Evolutionary conservation across 306 rosid species (phyloP).

Genomic region (Prosopis cineraria): DNA sequence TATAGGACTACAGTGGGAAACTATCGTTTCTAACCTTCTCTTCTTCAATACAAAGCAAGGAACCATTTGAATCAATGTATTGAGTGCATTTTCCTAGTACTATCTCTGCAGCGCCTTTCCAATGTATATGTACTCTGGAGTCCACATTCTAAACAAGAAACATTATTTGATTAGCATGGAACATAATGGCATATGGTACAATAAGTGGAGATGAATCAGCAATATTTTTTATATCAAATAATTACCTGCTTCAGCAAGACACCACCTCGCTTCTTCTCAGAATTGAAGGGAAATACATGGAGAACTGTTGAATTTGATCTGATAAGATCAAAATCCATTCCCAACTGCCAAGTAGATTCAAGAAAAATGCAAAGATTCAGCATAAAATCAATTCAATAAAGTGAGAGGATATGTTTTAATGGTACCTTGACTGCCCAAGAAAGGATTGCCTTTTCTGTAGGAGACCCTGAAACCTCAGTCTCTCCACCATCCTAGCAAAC

Average conservation of each 20-base stretch:
- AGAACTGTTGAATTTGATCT: conserved; percentile 72
- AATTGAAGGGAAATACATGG: conserved; percentile 93
- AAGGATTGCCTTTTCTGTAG: conserved; percentile 97
- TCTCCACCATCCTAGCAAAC: conserved; percentile 66
- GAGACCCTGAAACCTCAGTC: conserved; percentile 84
- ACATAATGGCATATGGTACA: conserved; percentile 20
- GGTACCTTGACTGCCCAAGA: conserved; percentile 87
- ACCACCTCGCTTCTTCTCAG: conserved; percentile 98
- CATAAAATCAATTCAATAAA: conserved; percentile 24
- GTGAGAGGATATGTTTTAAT: neutral
- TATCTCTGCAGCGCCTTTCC: conserved; percentile 99
- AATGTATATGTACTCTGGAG: conserved; percentile 76
- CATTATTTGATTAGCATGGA: conserved; percentile 21
- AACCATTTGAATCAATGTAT: conserved; percentile 76
- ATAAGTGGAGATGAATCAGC: conserved; percentile 27
- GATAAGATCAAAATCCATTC: conserved; percentile 75
- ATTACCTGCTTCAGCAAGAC: conserved; percentile 84
- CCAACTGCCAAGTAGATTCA: conserved; percentile 61
- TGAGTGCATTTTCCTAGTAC: conserved; percentile 67
- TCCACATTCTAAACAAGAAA: conserved; percentile 50
- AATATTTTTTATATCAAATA: conserved; percentile 32
- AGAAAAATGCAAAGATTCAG: conserved; percentile 24
- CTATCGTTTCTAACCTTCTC: conserved; percentile 61
- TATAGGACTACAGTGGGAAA: conserved; percentile 22
- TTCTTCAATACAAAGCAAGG: conserved; percentile 53